Conservation (phyloP, 768 basidiomycete genomes). For the Lactarius hengduanensis region DNA sequence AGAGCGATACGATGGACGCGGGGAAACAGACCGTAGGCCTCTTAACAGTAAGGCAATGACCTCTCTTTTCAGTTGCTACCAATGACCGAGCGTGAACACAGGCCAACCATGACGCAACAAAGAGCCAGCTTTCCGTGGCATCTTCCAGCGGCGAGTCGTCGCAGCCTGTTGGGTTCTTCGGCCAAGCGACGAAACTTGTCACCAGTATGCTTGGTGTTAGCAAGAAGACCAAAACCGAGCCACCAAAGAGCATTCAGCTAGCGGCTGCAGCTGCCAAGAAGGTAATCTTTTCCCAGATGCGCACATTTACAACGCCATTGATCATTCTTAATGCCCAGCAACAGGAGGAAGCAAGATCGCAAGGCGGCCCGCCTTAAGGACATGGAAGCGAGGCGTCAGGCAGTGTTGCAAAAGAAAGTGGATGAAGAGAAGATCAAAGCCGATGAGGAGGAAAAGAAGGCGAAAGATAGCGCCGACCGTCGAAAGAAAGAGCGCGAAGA, state of each 20-base stretch:
- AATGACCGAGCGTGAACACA: neutral
- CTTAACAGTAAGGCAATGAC: slow-evolving; percentile 42
- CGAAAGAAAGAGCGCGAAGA: slow-evolving; percentile 84
- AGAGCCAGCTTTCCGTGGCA: slow-evolving; percentile 56
- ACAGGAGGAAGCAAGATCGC: slow-evolving; percentile 84
- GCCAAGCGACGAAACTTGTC: slow-evolving; percentile 67
- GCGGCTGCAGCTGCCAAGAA: slow-evolving; percentile 86
- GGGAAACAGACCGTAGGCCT: slow-evolving; percentile 41
- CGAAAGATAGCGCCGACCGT: slow-evolving; percentile 70
- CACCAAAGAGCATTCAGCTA: slow-evolving; percentile 74
- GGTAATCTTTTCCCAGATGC: slow-evolving; percentile 45
- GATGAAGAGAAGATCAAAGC: slow-evolving; percentile 69
- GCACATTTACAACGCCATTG: slow-evolving; percentile 6
- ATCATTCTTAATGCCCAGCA: slow-evolving; percentile 50
- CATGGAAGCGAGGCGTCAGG: slow-evolving; percentile 80
- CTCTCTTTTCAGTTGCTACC: neutral
- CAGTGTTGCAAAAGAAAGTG: slow-evolving; percentile 65
- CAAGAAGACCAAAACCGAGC: slow-evolving; percentile 71
- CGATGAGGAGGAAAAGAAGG: slow-evolving; percentile 66
- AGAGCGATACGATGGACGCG: slow-evolving; percentile 44
- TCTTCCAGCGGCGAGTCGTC: slow-evolving; percentile 39
- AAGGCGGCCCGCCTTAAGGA: slow-evolving; percentile 72
- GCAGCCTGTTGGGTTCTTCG: slow-evolving; percentile 57
- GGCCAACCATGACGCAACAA: slow-evolving; percentile 31
- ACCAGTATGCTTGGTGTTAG: slow-evolving; percentile 59